Conservation (phyloP, 495 filamentous ascomycete genomes). For the Xylaria nigripes region DNA sequence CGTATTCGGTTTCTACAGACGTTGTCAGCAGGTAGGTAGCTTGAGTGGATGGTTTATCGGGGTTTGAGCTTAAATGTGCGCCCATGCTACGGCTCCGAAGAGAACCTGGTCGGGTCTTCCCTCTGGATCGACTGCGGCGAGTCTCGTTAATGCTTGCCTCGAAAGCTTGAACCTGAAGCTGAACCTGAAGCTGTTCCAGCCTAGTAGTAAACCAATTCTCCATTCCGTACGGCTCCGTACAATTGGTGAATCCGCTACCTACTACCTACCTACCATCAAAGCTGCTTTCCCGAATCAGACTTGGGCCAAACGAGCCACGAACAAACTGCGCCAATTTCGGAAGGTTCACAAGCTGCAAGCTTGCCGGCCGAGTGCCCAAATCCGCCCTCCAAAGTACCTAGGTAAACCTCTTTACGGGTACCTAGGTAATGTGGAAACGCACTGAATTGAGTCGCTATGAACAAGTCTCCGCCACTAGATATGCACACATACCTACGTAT, state of each 20-base stretch:
- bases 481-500: too few relatives aligned
- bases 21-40: too few relatives aligned
- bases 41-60: constrained; percentile 32
- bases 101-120: constrained; percentile 60
- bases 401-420: constrained; percentile 70
- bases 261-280: too few relatives aligned
- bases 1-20: constrained; percentile 17
- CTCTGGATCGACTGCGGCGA: constrained; percentile 41
- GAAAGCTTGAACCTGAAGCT: too few relatives aligned
- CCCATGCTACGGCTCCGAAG: constrained; percentile 52
- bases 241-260: constrained; percentile 60
- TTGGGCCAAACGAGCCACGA: constrained; percentile 87
- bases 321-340: constrained; percentile 73
- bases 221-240: too few relatives aligned
- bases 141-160: too few relatives aligned
- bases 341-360: constrained; percentile 84
- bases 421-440: constrained; percentile 91
- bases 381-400: constrained; percentile 69
- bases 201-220: too few relatives aligned
- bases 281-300: constrained; percentile 70
- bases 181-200: too few relatives aligned
- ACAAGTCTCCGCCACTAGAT: constrained; percentile 87
- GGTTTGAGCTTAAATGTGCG: constrained; percentile 19
- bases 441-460: constrained; percentile 85
- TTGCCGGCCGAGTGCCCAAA: constrained; percentile 81